A percentile compares a stretch with the other conserved stretches of the same genome.
Evolutionary conservation across 176 grass and related monocot genomes (phyloP).

Genomic region (Guadua angustifolia): DNA sequence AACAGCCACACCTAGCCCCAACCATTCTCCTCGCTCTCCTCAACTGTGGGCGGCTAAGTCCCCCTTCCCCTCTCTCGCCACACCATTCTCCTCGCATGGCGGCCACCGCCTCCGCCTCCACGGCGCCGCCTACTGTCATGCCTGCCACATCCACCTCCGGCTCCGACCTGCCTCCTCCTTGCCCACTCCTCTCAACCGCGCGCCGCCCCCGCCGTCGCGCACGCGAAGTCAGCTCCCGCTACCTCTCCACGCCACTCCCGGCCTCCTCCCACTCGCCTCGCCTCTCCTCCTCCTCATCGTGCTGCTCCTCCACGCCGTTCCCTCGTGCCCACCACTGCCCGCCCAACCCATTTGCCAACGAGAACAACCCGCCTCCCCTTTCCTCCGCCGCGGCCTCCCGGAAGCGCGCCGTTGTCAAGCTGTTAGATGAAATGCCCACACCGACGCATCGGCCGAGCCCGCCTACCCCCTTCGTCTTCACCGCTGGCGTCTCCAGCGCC

Average conservation of each 20-base stretch:
- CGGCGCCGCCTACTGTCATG: neutral
- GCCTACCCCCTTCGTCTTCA: neutral
- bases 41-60: too few relatives aligned
- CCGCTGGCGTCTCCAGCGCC: neutral
- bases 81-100: neutral
- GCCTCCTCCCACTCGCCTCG: conserved; percentile 8
- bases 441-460: conserved; percentile 9
- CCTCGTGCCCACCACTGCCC: neutral
- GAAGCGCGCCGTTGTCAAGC: conserved; percentile 42
- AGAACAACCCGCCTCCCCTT: conserved; percentile 39
- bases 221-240: conserved; percentile 57
- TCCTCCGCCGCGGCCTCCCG: neutral
- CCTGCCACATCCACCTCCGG: neutral
- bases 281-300: conserved; percentile 30
- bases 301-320: conserved; percentile 1
- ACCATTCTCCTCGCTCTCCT: too few relatives aligned
- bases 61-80: too few relatives aligned
- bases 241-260: conserved; percentile 45
- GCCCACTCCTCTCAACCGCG: conserved; percentile 10
- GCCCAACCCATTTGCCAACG: conserved; percentile 27
- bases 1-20: too few relatives aligned
- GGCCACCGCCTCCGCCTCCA: neutral
- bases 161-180: conserved; percentile 3
- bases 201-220: conserved; percentile 38
- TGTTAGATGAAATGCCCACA: conserved; percentile 43